Evolutionary conservation across 2,329 filamentous ascomycete species (phyloP).

Genomic region (Zarea fungicola): DNA sequence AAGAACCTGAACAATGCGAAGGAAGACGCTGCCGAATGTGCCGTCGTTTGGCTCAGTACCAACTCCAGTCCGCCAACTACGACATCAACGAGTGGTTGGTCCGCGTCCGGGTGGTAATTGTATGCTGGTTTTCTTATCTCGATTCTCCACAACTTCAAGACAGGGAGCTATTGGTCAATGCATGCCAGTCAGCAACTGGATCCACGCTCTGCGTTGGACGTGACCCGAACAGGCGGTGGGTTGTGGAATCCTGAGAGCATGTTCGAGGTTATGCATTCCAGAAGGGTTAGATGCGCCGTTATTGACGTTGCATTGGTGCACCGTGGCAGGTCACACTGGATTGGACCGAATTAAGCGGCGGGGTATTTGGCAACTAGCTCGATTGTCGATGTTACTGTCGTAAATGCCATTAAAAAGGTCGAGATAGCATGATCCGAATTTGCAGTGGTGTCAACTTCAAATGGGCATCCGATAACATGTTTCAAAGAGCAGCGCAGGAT

Average conservation of each 20-base stretch:
- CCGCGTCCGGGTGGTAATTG: too few relatives aligned
- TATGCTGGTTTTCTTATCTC: constrained; percentile 4
- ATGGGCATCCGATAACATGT: too few relatives aligned
- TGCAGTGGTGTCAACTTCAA: too few relatives aligned
- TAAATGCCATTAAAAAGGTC: not conserved
- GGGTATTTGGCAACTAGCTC: not conserved
- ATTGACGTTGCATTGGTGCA: constrained; percentile 7
- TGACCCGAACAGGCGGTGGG: too few relatives aligned
- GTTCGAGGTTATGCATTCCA: not conserved
- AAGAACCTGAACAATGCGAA: constrained; percentile 81
- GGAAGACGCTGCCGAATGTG: constrained; percentile 87
- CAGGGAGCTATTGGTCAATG: too few relatives aligned
- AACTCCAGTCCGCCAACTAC: not conserved
- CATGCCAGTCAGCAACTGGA: too few relatives aligned
- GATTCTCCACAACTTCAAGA: too few relatives aligned
- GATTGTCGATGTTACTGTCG: too few relatives aligned
- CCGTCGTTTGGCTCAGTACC: constrained; percentile 52
- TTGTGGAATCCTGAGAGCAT: not conserved
- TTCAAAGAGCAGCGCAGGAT: too few relatives aligned
- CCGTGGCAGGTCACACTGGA: constrained; percentile 4
- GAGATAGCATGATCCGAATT: too few relatives aligned
- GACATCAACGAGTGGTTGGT: not conserved
- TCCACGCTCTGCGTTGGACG: too few relatives aligned
- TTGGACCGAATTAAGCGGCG: constrained; percentile 3
- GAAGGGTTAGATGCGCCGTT: not conserved